These are phyloP conservation scores for Fusarium napiforme DNA, from an alignment of 2,329 filamentous ascomycete species.

Conservation along the genomic window DNA sequence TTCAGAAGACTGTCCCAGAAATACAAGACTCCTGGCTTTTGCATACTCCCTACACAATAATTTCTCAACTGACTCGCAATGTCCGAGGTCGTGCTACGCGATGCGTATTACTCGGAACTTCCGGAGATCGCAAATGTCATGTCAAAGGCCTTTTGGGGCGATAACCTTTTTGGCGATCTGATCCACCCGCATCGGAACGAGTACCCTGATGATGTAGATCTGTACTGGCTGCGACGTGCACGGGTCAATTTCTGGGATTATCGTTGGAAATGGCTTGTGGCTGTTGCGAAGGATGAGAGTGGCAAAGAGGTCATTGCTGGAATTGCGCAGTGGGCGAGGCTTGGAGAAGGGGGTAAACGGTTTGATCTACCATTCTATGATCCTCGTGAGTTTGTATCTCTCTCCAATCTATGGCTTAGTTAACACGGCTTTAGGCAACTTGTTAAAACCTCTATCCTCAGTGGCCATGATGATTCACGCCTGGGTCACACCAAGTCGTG, in stretches of 20 bases:
- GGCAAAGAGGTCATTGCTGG: constrained; percentile 25
- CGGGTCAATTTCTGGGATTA: constrained; percentile 47
- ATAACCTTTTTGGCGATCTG: constrained; percentile 48
- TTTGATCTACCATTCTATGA: constrained; percentile 19
- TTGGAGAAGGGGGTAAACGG: constrained; percentile 28
- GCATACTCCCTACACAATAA: background rate
- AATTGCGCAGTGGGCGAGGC: constrained; percentile 34
- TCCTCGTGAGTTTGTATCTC: constrained; percentile 1
- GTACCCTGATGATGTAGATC: constrained; percentile 46
- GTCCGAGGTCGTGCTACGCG: constrained; percentile 25
- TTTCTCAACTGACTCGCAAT: constrained; percentile 1
- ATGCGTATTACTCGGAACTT: constrained; percentile 41
- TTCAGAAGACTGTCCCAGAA: background rate
- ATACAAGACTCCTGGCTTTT: constrained; percentile 12
- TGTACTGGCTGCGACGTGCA: constrained; percentile 46
- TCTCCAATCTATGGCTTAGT: fast-evolving
- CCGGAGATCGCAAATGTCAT: constrained; percentile 45
- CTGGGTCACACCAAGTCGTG: constrained; percentile 18
- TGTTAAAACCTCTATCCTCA: constrained; percentile 32
- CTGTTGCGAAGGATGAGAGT: constrained; percentile 30
- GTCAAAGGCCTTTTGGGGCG: constrained; percentile 49
- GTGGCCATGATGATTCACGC: constrained; percentile 21
- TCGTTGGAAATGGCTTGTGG: constrained; percentile 44
- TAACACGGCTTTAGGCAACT: background rate
- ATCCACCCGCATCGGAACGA: constrained; percentile 50